These are phyloP conservation scores for Nematocida ironsii DNA, from an alignment of 371 early-diverging fungal genomes.

Conservation along the genomic window DNA sequence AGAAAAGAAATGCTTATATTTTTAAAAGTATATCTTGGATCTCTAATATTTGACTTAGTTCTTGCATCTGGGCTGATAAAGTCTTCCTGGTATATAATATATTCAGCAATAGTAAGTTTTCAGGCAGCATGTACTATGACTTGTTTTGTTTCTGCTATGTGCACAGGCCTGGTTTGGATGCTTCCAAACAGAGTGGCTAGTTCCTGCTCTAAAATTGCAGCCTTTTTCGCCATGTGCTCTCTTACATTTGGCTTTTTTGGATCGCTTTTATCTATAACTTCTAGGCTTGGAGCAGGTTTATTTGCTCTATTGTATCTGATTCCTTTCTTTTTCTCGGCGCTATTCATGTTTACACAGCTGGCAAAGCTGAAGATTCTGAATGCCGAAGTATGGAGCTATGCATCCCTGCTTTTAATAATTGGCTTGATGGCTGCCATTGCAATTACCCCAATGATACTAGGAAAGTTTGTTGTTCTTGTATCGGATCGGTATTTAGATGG, in stretches of 20 bases:
- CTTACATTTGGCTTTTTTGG: conserved; percentile 4
- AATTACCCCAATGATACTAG: conserved; percentile 38
- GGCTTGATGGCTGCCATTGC: conserved; percentile 1
- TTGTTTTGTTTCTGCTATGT: conserved; percentile 35
- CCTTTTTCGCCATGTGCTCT: neutral
- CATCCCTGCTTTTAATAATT: conserved; percentile 28
- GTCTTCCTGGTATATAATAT: conserved; percentile 4
- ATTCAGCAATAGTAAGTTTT: conserved; percentile 18
- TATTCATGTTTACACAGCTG: conserved; percentile 50
- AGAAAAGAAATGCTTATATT: conserved; percentile 54
- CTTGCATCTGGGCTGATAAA: conserved; percentile 5
- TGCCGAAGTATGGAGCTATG: conserved; percentile 47
- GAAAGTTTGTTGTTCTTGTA: conserved; percentile 38
- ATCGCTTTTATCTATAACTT: conserved; percentile 4
- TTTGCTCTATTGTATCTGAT: conserved; percentile 35
- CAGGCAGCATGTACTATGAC: conserved; percentile 34
- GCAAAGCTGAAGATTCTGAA: conserved; percentile 49
- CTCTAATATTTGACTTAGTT: conserved; percentile 24
- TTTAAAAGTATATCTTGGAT: conserved; percentile 30
- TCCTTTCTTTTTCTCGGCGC: conserved; percentile 6
- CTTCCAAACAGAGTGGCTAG: conserved; percentile 43
- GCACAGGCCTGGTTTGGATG: conserved; percentile 53
- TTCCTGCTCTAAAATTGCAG: conserved; percentile 14
- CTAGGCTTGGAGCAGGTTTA: conserved; percentile 30
- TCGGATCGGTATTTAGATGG: conserved; percentile 59